Evolutionary conservation across 352 stramenopile genomes (phyloP), one percentile per base, ranked within the genome.

Genomic region (Phytophthora niederhauseri): DNA sequence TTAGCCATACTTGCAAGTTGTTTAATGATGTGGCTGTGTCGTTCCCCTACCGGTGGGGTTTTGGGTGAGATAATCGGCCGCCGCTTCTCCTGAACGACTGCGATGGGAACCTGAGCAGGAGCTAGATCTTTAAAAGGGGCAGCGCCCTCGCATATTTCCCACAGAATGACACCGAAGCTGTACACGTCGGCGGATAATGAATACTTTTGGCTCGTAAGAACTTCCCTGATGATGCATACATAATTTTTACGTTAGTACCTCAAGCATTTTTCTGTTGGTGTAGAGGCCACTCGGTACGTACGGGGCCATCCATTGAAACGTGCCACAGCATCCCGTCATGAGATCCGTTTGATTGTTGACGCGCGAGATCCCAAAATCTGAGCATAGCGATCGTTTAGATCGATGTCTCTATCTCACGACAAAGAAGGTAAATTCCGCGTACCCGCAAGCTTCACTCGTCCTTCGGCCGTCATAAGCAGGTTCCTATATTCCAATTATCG

Each of bases 301-400:
- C 87, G 85, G 82, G 15, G 87, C 85, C 87, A 93, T 93, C 87
- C 84, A 93, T 61, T 94, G 87, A 64, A 87, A 95, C 7, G 87
- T 94, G 19, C 87, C 85, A 46, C 85, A 91, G 49, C 85, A 95
- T 6, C 84, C 78, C 0, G 85, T 93, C 85, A 93, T 95, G 19
- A 85, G 38, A 30, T 84, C 76, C 12, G 66, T 70, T 38, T 84
- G 68, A 46, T 81, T 63, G 2, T 82, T 85, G 6, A 90, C 57
- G 5, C 86, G 83, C 11, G 87, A 90, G 52, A 93, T 93, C 0
- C 87, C 87, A 49, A 95, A 95, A 57, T 95, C 87, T 90, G 52
- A 5, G 24, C 41, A 12, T 31, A 43, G 12, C 4, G 19, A 26
- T 14, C 15, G 11, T 4, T 64, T 5, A 49, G 45, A 36, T 38